Base-by-base conservation (phyloP, 2,329 filamentous ascomycete species). In the Talaromyces atroroseus region DNA sequence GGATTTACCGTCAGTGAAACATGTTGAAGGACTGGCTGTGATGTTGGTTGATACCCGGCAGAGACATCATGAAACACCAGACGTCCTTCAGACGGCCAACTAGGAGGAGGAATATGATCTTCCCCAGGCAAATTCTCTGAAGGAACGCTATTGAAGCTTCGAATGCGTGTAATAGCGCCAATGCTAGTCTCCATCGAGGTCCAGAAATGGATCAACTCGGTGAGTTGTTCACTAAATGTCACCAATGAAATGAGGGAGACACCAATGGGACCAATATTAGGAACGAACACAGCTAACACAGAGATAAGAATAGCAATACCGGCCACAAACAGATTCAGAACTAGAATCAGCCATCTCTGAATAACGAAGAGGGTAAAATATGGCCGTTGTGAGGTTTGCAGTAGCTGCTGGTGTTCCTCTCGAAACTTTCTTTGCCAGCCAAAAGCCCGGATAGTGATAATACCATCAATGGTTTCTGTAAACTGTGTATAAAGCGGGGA, bases 401-500 rank as follows among this genome's bases (percentile, higher is more conserved):
- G 68, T 0, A 81, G 71, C 3, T 62, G 59, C 16, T 77, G 66
- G 53, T 81, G 82, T 58, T 73, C 73, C 23, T 74, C 62, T n/a
- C 75, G 68, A 51, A 76, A 71, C 2, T 67, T 62, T 0, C 65
- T 56, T 12, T 76, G 70, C 81, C 80, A 84, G 0, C 77, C 75
- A 58, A 83, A 84, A 0, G 82, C 79, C 7, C 81, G 75, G 26
- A 85, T 73, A 0, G 82, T 84, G 0, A 73, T 71, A 0, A 84
- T 64, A 0, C 82, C 83, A 40, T 75, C 76, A 45, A 83, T 73
- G 2, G 78, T 80, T 59, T 84, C 82, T 20, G 78, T 72, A 59
- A 84, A 84, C 56, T 84, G 72, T 18, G 74, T 80, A 70, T 81
- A 84, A 0, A 85, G 68, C 0, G 82, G 82, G 0, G 78, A 78